Base-by-base conservation (phyloP, 78 protist species). In the Protostelium mycophagum region DNA sequence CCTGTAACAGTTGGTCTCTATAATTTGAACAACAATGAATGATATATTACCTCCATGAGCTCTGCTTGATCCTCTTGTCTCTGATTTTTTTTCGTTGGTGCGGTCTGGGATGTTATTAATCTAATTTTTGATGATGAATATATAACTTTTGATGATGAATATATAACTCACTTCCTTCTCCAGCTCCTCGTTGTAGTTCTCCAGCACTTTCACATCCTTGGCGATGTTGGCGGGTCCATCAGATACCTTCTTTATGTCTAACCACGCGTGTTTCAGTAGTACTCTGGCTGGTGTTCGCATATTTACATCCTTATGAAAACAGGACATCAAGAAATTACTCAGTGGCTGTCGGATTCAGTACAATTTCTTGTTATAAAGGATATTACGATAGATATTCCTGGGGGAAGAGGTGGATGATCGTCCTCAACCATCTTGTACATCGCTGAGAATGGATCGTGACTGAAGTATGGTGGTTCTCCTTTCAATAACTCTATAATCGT, bases 381-480 rank as follows among this genome's bases (percentile, higher is more conserved):
- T n/a, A 5, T 51, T 16, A 94, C 97, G 28, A 94, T 94, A 16
- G 99, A 95, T 38, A 96, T 92, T 38, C 95, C 96, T 35, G 92
- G 91, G 1, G 99, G 99, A 16, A 97, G 63, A 0, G 99, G 99
- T 85, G 99, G 99, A 87, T 95, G 97, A 63, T 95, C 97, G 89
- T 98, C 99, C 38, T 97, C 97, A 34, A 98, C 99, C 36, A 98
- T 98, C 86, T 98, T 96, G 91, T 93, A 98, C 85, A 97, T 90
- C 28, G 99, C 99, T 10, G 98, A 91, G 97, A 98, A 92, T 51
- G 97, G 99, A 5, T 95, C 96, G 35, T 98, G 92, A n/a, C 97
- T 98, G 83, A 95, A 97, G 91, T 98, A 98, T 0, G 99, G 99
- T 73, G 99, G 99, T 38, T 63, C 28, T n/a, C 99, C 99, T 1